phyloP scores from a whole-genome alignment of 2,329 filamentous ascomycete species.

The Epichloe baconii region DNA sequence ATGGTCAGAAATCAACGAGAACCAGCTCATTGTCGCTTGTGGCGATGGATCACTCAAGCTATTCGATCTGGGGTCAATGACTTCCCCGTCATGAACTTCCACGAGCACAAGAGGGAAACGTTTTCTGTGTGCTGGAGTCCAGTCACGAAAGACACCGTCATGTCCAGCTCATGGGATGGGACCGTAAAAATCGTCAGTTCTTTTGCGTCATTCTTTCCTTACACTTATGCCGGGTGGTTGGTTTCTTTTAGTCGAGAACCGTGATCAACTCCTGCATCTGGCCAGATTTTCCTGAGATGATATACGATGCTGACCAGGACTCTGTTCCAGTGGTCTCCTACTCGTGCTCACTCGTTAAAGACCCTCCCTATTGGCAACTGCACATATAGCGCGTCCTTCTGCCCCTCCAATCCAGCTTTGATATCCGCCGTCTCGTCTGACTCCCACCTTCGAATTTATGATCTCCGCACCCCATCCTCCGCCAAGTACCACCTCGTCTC shows the following conservation, averaged over 20 bases:
- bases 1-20: slow-evolving; percentile 95
- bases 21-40: slow-evolving; percentile 77
- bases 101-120: slow-evolving; percentile 85
- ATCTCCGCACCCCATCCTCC: slow-evolving; percentile 73
- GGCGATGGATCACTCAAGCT: slow-evolving; percentile 93
- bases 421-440: slow-evolving; percentile 83
- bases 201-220: not conserved
- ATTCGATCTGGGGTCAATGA: slow-evolving; percentile 71
- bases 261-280: no score
- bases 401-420: slow-evolving; percentile 72
- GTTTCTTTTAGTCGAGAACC: not conserved
- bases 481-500: slow-evolving; percentile 79
- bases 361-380: slow-evolving; percentile 88
- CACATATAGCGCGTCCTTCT: slow-evolving; percentile 88
- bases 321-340: slow-evolving; percentile 61
- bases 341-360: slow-evolving; percentile 56
- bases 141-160: slow-evolving; percentile 78
- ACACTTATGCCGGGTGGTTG: not conserved
- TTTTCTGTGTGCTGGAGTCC: slow-evolving; percentile 92
- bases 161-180: slow-evolving; percentile 90
- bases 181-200: slow-evolving; percentile 67
- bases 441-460: slow-evolving; percentile 79
- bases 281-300: not conserved
- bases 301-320: not conserved
- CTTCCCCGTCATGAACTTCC: slow-evolving; percentile 83